Percentiles rank a stretch among this genome's conserved stretches.
phyloP scores from a whole-genome alignment of 2,329 filamentous ascomycete genomes.

The Phialophora expanda region DNA sequence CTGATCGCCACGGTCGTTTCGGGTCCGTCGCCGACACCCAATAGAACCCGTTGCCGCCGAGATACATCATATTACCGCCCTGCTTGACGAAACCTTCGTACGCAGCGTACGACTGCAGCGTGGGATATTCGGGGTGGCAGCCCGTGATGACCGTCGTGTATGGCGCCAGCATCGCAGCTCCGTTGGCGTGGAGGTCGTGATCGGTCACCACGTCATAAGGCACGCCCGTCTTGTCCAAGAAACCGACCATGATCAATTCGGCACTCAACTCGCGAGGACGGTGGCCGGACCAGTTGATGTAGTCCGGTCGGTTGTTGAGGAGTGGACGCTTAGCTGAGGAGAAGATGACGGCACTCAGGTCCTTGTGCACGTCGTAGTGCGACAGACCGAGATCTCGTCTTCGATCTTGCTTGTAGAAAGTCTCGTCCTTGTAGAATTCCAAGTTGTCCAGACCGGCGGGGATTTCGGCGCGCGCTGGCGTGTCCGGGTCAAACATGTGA shows the following conservation, averaged over 20 bases:
- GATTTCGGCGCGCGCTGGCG: slow-evolving; percentile 31
- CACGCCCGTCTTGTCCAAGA: slow-evolving; percentile 43
- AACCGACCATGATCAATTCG: slow-evolving; percentile 47
- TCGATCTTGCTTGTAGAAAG: slow-evolving; percentile 40
- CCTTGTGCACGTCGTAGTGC: slow-evolving; percentile 48
- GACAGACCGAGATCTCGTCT: slow-evolving; percentile 48
- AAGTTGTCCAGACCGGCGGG: slow-evolving; percentile 27
- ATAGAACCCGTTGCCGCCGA: slow-evolving; percentile 49
- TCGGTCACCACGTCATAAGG: slow-evolving; percentile 49
- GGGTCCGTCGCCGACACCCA: slow-evolving; percentile 36
- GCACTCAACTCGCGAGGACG: slow-evolving; percentile 48
- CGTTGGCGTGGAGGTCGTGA: slow-evolving; percentile 44
- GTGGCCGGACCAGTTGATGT: slow-evolving; percentile 46
- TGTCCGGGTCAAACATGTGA: slow-evolving; percentile 45
- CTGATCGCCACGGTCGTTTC: slow-evolving; percentile 43
- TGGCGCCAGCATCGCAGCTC: slow-evolving; percentile 30
- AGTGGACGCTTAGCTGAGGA: slow-evolving; percentile 46
- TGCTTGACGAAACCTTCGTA: slow-evolving; percentile 41
- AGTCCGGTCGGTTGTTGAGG: slow-evolving; percentile 48
- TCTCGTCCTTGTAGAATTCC: slow-evolving; percentile 26
- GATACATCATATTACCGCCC: slow-evolving; percentile 48
- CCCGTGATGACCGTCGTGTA: slow-evolving; percentile 43
- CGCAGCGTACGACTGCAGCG: slow-evolving; percentile 40
- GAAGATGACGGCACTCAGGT: slow-evolving; percentile 45
- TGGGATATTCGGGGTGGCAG: slow-evolving; percentile 47